These are phyloP conservation scores for Teunomyces cretensis DNA, from an alignment of 805 yeast genomes.

Conservation along the genomic window DNA sequence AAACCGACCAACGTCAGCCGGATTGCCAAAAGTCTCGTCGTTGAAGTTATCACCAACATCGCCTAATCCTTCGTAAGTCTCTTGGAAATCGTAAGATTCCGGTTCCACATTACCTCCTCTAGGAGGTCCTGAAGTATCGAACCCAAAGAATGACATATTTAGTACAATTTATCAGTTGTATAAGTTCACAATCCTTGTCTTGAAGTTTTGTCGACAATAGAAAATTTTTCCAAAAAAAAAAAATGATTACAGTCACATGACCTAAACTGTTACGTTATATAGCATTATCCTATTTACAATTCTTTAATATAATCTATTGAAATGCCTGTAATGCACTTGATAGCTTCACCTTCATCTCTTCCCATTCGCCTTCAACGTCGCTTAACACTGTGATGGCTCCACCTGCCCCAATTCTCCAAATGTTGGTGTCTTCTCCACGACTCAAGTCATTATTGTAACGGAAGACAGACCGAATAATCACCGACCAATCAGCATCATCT, in stretches of 20 bases:
- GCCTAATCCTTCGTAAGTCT: conserved; percentile 78
- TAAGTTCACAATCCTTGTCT: not conserved
- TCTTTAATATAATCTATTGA: conserved; percentile 6
- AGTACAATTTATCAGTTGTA: not conserved
- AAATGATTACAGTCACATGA: not conserved
- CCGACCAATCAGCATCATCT: conserved; percentile 94
- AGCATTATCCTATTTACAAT: not conserved
- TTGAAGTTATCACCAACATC: conserved; percentile 80
- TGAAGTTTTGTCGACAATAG: not conserved
- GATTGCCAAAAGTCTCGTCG: conserved; percentile 72
- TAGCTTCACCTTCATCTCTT: conserved; percentile 82
- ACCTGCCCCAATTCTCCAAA: conserved; percentile 95
- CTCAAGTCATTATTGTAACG: conserved; percentile 53
- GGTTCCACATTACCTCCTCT: conserved; percentile 12
- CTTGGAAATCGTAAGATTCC: conserved; percentile 67
- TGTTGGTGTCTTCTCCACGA: conserved; percentile 18
- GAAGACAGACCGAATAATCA: conserved; percentile 81
- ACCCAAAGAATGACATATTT: conserved; percentile 68
- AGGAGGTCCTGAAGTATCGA: conserved; percentile 50
- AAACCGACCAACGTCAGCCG: conserved; percentile 46
- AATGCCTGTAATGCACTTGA: conserved; percentile 80
- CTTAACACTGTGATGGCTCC: conserved; percentile 95
- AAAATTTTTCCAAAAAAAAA: not conserved
- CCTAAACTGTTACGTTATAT: not conserved
- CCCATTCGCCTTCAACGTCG: conserved; percentile 82